phyloP scores from a whole-genome alignment of 2,329 filamentous ascomycete genomes.

The Scopulariopsis brevicaulis region DNA sequence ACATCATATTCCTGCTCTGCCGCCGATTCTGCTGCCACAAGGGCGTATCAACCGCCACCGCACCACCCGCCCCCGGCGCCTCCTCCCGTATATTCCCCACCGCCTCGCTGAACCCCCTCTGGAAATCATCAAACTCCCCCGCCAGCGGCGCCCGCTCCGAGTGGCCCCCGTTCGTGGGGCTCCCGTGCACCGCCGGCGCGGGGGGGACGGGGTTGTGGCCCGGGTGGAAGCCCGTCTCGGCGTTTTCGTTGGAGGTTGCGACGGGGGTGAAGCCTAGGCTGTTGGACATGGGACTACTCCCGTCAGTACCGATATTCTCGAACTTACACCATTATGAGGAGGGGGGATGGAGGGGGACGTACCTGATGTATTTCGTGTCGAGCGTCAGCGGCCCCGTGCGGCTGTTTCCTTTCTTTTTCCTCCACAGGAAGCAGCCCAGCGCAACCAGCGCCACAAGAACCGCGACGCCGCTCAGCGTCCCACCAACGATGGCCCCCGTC shows the following conservation, averaged over 20 bases:
- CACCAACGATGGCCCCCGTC: constrained; percentile 42
- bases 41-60: not conserved
- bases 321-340: not conserved
- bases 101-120: constrained; percentile 27
- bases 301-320: constrained; percentile 3
- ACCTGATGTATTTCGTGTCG: constrained; percentile 29
- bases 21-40: constrained; percentile 10
- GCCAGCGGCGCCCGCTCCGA: constrained; percentile 27
- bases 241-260: constrained; percentile 5
- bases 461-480: constrained; percentile 38
- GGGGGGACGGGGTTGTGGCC: constrained; percentile 6
- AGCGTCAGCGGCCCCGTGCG: constrained; percentile 28
- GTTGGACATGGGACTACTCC: constrained; percentile 16
- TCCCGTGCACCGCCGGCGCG: constrained; percentile 1
- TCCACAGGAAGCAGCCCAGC: constrained; percentile 29
- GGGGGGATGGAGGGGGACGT: constrained; percentile 6
- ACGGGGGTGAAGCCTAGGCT: constrained; percentile 16
- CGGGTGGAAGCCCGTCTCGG: constrained; percentile 5
- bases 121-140: constrained; percentile 33
- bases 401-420: constrained; percentile 27
- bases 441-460: constrained; percentile 28
- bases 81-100: constrained; percentile 24
- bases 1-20: constrained; percentile 8
- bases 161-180: constrained; percentile 3
- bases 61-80: not conserved